Evolutionary conservation across 257 asterid species (phyloP), one percentile per base, ranked within the genome.

Genomic region (Capsicum pubescens): DNA sequence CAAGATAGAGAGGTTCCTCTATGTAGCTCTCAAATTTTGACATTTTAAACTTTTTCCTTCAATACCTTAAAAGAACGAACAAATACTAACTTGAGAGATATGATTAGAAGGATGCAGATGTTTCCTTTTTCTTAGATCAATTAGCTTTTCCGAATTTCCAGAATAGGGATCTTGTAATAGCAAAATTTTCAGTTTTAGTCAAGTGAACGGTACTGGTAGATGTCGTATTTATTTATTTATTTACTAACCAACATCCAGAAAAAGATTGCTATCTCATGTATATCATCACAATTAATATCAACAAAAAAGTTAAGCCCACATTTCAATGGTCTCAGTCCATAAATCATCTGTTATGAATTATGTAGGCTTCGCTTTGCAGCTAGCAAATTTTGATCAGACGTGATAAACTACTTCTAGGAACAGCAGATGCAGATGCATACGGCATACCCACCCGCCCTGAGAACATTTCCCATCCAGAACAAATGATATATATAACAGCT

Each of bases 371-470:
- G 13, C 46, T 76, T 56, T 26, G 46, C 63, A 76, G 44, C 44
- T 46, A 76, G 48, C 26, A 76, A 76, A 52, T 0, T 0, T 76
- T 48, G 81, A 35, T 52, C 81, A 52, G 48, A 63, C 63, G 14
- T 76, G 81, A 52, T 52, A 76, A 74, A 19, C 21, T 52, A 52
- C 26, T 52, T 52, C 46, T 76, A 52, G 63, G 15, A 74, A 50
- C 63, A 76, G 44, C 63, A 15, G 46, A 76, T 76, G 21, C 63
- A 76, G 2, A 76, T 70, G 57, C 56, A n/a, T 60, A 17, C 54
- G 44, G 57, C 56, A n/a, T 60, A 17, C 54, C 57, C 57, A 68
- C 76, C 78, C 78, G 11, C 42, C n/a, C n/a, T 5, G 80, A 48
- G 17, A 72, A 19, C 48, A 48, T 11, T 72, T 48, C 42, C 11